A percentile compares a stretch with the other conserved stretches of the same genome.
Evolutionary conservation across 306 rosid genomes (phyloP).

Genomic region (Trifolium fragiferum): DNA sequence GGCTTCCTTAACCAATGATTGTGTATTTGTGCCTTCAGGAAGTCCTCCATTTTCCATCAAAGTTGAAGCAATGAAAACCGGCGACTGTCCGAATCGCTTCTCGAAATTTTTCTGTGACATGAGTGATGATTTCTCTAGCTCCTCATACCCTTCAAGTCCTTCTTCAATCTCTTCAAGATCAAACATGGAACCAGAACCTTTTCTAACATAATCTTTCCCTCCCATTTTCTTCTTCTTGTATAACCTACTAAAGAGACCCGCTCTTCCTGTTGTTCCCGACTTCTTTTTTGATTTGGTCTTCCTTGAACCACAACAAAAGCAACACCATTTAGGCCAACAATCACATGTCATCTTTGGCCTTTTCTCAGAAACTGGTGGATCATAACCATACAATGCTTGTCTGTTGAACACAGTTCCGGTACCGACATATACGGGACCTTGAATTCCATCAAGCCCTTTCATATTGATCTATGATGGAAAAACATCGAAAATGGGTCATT

Average conservation of each 20-base stretch:
- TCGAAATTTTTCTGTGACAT: slow-evolving; percentile 96
- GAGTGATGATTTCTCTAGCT: slow-evolving; percentile 94
- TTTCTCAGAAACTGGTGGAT: slow-evolving; percentile 57
- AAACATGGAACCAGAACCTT: slow-evolving; percentile 71
- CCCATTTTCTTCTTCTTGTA: slow-evolving; percentile 87
- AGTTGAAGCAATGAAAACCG: slow-evolving; percentile 93
- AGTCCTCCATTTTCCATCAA: slow-evolving; percentile 93
- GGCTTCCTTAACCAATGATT: slow-evolving; percentile 86
- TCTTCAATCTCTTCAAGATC: slow-evolving; percentile 98
- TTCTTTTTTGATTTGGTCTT: slow-evolving; percentile 84
- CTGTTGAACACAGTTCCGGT: slow-evolving; percentile 57
- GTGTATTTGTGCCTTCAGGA: slow-evolving; percentile 72
- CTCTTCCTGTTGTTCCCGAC: slow-evolving; percentile 49
- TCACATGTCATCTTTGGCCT: slow-evolving; percentile 62
- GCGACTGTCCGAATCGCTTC: slow-evolving; percentile 84
- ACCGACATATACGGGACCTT: slow-evolving; percentile 63
- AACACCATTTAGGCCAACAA: slow-evolving; percentile 71
- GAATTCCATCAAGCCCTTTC: slow-evolving; percentile 64
- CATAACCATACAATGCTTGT: slow-evolving; percentile 60
- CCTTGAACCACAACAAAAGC: slow-evolving; percentile 87
- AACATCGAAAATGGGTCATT: slow-evolving; percentile 24
- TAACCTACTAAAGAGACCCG: slow-evolving; percentile 65
- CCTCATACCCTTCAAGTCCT: slow-evolving; percentile 99
- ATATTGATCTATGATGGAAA: slow-evolving; percentile 52
- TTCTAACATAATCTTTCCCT: slow-evolving; percentile 70